Percentiles rank a stretch among this genome's conserved stretches.
These are phyloP conservation scores for Seminavis robusta DNA, from an alignment of 108 stramenopile genomes.

Conservation along the genomic window DNA sequence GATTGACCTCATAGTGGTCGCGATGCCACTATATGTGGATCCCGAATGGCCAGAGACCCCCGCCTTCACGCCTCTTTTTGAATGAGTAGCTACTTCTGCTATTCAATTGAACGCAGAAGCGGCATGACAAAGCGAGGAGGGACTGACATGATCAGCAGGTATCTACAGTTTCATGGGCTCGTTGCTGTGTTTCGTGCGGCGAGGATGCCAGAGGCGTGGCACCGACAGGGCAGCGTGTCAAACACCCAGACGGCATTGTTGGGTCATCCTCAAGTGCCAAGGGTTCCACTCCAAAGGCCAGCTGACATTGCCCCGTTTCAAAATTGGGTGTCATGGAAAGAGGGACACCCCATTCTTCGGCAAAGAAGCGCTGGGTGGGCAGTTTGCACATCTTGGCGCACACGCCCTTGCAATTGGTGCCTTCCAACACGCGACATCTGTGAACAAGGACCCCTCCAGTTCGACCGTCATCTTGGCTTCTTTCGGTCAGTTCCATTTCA, in stretches of 20 bases:
- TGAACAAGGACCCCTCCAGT: conserved; percentile 4
- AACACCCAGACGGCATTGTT: conserved; percentile 1
- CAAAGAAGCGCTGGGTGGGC: conserved; percentile 8
- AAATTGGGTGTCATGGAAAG: conserved; percentile 8
- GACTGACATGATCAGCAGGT: too few relatives aligned
- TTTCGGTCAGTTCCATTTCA: not conserved
- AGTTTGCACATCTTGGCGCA: conserved; percentile 11
- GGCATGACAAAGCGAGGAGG: too few relatives aligned
- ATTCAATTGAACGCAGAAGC: too few relatives aligned
- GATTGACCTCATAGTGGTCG: too few relatives aligned
- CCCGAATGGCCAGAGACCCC: too few relatives aligned
- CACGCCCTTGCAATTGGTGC: conserved; percentile 4
- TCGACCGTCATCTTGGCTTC: not conserved
- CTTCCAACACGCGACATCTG: conserved; percentile 5
- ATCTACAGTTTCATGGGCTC: too few relatives aligned
- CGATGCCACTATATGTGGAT: too few relatives aligned
- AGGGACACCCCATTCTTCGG: conserved; percentile 9
- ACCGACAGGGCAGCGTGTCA: not conserved
- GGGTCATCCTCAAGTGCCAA: conserved; percentile 7
- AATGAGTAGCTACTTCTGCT: too few relatives aligned
- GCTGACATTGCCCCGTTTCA: conserved; percentile 5
- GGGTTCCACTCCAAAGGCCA: conserved; percentile 1
- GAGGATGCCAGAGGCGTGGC: too few relatives aligned
- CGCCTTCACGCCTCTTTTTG: too few relatives aligned
- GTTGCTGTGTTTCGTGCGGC: too few relatives aligned